Base-by-base conservation (phyloP, 2,329 filamentous ascomycete genomes). In the Cadophora sp. region DNA sequence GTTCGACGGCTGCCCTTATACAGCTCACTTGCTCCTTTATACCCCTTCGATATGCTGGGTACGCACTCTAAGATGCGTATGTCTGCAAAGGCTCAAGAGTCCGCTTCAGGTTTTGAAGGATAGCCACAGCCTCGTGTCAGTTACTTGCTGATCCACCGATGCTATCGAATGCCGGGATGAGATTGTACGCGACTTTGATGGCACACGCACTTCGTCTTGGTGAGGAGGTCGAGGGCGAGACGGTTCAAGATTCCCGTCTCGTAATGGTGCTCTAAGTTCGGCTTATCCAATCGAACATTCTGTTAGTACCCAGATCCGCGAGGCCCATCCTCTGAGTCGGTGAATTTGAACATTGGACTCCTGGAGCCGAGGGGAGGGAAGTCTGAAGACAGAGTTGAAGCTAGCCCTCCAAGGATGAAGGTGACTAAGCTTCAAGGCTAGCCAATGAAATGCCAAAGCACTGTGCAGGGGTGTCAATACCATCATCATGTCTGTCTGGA, bases 1-100 rank as follows among this genome's bases (percentile, higher is more conserved):
- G 7, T 19, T 70, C 66, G 1, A 70, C 53, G 3, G 68, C 66
- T 9, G n/a, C 64, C 12, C n/a, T 67, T 22, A 70, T 70, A n/a
- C 43, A 24, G 14, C 11, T 12, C 16, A 67, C 43, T 46, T 66
- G 68, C 16, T 67, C 43, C 3, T 7, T 24, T 24, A 70, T 72
- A 14, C 61, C 56, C 6, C 43, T 40, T 5, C 43, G 64, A 65
- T 70, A 68, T 14, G 19, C n/a, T 11, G 68, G 66, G 48, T 66
- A 48, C 22, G 29, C 46, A 16, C 62, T 68, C 48, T 19, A 67
- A 64, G 66, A 64, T 22, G 61, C 67, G 19, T 66, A 63, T 5
- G 50, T 66, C 31, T 69, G 65, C 27, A 70, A 27, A 3, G 62
- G 51, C 12, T 70, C 66, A 24, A 72, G 61, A 4, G 62, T 62